phyloP scores from a whole-genome alignment of 768 basidiomycete genomes.

The Pulveroboletus sp. region DNA sequence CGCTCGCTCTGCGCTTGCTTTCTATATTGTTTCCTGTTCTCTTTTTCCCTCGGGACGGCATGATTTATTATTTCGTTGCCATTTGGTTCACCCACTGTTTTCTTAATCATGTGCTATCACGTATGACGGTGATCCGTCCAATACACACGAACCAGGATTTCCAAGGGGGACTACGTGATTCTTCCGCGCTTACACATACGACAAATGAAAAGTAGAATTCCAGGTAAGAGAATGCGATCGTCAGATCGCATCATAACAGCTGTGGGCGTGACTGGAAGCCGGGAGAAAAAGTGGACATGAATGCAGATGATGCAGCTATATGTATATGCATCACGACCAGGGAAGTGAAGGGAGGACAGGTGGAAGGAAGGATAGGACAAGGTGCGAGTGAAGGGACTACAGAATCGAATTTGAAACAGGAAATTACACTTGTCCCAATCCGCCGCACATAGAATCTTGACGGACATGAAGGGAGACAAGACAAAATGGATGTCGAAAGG shows the following conservation, averaged over 20 bases:
- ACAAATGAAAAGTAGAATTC: no score
- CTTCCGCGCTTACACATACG: neutral
- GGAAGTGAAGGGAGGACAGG: no score
- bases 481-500: neutral
- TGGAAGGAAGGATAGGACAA: neutral
- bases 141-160: neutral
- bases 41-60: neutral
- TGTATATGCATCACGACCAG: neutral
- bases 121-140: neutral
- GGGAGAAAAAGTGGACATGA: neutral
- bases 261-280: neutral
- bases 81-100: no score
- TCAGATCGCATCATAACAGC: neutral
- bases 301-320: neutral
- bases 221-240: neutral
- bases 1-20: neutral
- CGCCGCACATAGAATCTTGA: no score
- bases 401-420: neutral
- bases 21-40: neutral
- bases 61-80: slow-evolving; percentile 5
- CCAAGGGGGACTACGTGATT: neutral
- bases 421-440: neutral
- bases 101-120: neutral
- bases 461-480: neutral
- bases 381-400: neutral